phyloP scores from a whole-genome alignment of 495 filamentous ascomycete genomes.

The Choiromyces venosus region DNA sequence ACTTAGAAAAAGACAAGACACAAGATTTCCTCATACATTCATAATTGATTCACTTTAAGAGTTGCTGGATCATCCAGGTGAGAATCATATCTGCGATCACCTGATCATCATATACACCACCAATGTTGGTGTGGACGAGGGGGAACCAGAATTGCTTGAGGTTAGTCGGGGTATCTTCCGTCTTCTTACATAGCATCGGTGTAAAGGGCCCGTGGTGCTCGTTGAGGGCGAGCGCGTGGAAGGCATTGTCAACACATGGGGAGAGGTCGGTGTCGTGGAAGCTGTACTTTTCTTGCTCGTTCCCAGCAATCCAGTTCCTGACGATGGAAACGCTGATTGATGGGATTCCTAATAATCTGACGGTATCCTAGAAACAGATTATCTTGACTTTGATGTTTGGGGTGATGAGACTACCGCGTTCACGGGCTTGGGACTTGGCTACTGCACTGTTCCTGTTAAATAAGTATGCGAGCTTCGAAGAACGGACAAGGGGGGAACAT shows the following conservation, averaged over 20 bases:
- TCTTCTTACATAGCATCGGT: too few species aligned
- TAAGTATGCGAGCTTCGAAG: conserved; percentile 47
- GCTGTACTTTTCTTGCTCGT: conserved; percentile 49
- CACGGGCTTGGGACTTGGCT: conserved; percentile 18
- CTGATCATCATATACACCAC: conserved; percentile 56
- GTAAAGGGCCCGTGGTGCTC: conserved; percentile 60
- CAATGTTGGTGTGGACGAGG: conserved; percentile 62
- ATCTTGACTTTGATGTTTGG: conserved; percentile 25
- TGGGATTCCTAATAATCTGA: conserved; percentile 55
- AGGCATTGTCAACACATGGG: conserved; percentile 63
- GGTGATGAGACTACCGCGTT: conserved; percentile 12
- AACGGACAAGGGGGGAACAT: conserved; percentile 54
- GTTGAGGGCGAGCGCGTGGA: conserved; percentile 69
- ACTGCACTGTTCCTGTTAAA: conserved; percentile 31
- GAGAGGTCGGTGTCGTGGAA: too few species aligned
- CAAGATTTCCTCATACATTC: conserved; percentile 20
- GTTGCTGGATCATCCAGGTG: conserved; percentile 52
- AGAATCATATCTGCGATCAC: conserved; percentile 61
- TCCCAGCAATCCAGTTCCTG: conserved; percentile 39
- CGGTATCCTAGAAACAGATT: too few species aligned
- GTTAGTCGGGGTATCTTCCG: conserved; percentile 43
- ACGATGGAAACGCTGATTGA: conserved; percentile 26
- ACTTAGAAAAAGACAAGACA: too few species aligned
- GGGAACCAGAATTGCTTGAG: conserved; percentile 72
- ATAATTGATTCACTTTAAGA: conserved; percentile 33